These are phyloP conservation scores for Trametes villosa DNA, from an alignment of 768 basidiomycete genomes.

Conservation along the genomic window DNA sequence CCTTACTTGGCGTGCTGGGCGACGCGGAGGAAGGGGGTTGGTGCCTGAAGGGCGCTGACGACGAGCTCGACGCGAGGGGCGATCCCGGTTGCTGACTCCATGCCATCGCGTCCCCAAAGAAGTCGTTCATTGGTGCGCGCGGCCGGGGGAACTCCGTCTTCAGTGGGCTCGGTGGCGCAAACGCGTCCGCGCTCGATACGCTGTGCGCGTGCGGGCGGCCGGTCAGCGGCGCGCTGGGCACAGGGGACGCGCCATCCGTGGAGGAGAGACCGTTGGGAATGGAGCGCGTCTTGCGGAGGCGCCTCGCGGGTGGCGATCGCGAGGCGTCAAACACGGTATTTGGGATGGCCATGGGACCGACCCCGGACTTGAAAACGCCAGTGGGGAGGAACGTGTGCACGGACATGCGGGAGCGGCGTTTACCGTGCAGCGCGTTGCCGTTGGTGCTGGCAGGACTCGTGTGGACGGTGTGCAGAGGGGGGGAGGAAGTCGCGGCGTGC, in stretches of 20 bases:
- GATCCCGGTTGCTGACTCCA: slow-evolving; percentile 51
- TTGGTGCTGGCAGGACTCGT: slow-evolving; percentile 1
- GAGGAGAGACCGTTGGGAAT: slow-evolving; percentile 58
- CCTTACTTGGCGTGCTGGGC: slow-evolving; percentile 13
- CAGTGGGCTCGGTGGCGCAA: slow-evolving; percentile 40
- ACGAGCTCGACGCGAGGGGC: slow-evolving; percentile 38
- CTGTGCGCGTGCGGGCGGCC: slow-evolving; percentile 79
- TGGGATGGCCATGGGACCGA: slow-evolving; percentile 15
- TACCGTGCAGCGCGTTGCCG: slow-evolving; percentile 30
- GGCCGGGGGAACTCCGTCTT: slow-evolving; percentile 31
- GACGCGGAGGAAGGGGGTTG: slow-evolving; percentile 7
- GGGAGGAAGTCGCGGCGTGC: slow-evolving; percentile 9
- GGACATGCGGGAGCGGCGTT: slow-evolving; percentile 69
- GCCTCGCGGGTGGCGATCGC: slow-evolving; percentile 46
- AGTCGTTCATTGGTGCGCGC: slow-evolving; percentile 44
- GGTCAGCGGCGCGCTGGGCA: slow-evolving; percentile 31
- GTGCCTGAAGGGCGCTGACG: slow-evolving; percentile 31
- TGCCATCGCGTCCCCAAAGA: slow-evolving; percentile 69
- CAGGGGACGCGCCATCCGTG: slow-evolving; percentile 9
- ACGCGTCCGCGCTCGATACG: slow-evolving; percentile 72
- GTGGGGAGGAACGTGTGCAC: slow-evolving; percentile 60
- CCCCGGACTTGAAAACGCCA: slow-evolving; percentile 51
- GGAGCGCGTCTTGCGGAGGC: slow-evolving; percentile 74
- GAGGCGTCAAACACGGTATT: slow-evolving; percentile 25
- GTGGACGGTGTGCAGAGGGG: background rate